A percentile compares a stretch with the other conserved stretches of the same genome.
Conservation (phyloP, 768 basidiomycete species). For the Pleurotus giganteus region DNA sequence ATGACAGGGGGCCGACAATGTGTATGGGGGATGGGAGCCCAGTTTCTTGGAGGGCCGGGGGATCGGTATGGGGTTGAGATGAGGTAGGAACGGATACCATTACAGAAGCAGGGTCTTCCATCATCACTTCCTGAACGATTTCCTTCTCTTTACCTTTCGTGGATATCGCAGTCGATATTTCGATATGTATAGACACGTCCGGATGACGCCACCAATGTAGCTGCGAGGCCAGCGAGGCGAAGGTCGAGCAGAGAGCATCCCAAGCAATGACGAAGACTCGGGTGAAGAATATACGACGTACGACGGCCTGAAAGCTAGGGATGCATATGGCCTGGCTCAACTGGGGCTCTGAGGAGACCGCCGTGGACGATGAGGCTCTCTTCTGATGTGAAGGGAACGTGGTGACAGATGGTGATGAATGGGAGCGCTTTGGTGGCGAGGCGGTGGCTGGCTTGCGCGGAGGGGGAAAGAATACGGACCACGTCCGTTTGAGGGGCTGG, state of each 20-base stretch:
- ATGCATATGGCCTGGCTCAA: slow-evolving; percentile 22
- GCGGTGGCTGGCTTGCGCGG: slow-evolving; percentile 20
- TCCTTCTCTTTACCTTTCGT: slow-evolving; percentile 19
- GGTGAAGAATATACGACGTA: slow-evolving; percentile 67
- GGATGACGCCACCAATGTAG: slow-evolving; percentile 1
- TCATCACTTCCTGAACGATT: background rate
- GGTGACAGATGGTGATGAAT: slow-evolving; percentile 59
- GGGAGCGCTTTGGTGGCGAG: slow-evolving; percentile 50
- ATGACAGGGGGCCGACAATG: slow-evolving; percentile 1
- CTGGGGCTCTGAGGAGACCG: slow-evolving; percentile 24
- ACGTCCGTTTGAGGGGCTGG: slow-evolving; percentile 47
- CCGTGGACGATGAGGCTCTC: slow-evolving; percentile 20
- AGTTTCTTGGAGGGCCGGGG: background rate
- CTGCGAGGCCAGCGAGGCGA: slow-evolving; percentile 40
- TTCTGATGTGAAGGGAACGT: slow-evolving; percentile 31
- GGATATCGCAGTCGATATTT: background rate
- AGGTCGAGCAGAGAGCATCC: slow-evolving; percentile 64
- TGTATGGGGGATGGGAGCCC: background rate
- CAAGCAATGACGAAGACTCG: slow-evolving; percentile 69
- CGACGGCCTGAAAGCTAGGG: slow-evolving; percentile 40
- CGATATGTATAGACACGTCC: background rate
- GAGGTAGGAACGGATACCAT: background rate
- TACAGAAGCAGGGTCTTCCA: background rate
- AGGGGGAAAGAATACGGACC: slow-evolving; percentile 51
- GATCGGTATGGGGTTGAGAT: slow-evolving; percentile 2